phyloP scores from a whole-genome alignment of 495 filamentous ascomycete species.

The Aspergillus incahuasiensis region DNA sequence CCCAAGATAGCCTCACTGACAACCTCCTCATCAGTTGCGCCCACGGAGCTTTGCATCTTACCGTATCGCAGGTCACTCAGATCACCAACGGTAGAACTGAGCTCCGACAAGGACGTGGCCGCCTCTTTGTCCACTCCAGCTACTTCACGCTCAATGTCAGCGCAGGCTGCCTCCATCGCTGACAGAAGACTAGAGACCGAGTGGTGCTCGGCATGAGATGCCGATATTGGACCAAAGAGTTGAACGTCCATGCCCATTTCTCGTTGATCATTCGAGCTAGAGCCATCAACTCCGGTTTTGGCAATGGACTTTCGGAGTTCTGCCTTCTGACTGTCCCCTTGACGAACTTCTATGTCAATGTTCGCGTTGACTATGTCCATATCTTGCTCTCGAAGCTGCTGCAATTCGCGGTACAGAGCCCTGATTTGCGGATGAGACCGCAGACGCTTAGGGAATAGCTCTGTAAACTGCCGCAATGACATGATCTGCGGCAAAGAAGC shows the following conservation, averaged over 20 bases:
- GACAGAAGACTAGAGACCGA: conserved; percentile 59
- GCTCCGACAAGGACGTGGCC: conserved; percentile 51
- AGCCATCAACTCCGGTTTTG: conserved; percentile 49
- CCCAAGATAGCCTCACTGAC: conserved; percentile 51
- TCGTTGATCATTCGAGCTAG: conserved; percentile 54
- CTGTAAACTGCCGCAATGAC: conserved; percentile 67
- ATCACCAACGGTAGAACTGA: conserved; percentile 60
- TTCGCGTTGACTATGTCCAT: conserved; percentile 63
- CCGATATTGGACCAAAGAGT: conserved; percentile 58
- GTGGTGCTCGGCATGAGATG: conserved; percentile 44
- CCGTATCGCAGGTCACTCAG: conserved; percentile 84
- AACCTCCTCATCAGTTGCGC: conserved; percentile 51
- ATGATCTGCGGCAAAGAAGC: conserved; percentile 68
- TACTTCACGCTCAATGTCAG: conserved; percentile 63
- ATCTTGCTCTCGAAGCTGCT: conserved; percentile 62
- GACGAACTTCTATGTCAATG: conserved; percentile 61
- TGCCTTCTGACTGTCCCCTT: conserved; percentile 58
- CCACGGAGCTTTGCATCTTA: conserved; percentile 57
- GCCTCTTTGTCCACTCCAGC: conserved; percentile 60
- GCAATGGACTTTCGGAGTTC: conserved; percentile 54
- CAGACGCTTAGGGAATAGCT: conserved; percentile 67
- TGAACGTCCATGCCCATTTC: conserved; percentile 69
- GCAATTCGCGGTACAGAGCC: conserved; percentile 73
- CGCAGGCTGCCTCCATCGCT: conserved; percentile 61
- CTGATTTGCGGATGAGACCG: conserved; percentile 68